phyloP scores from a whole-genome alignment of 1,284 basidiomycete species.

The Rhodotorula sp. region DNA sequence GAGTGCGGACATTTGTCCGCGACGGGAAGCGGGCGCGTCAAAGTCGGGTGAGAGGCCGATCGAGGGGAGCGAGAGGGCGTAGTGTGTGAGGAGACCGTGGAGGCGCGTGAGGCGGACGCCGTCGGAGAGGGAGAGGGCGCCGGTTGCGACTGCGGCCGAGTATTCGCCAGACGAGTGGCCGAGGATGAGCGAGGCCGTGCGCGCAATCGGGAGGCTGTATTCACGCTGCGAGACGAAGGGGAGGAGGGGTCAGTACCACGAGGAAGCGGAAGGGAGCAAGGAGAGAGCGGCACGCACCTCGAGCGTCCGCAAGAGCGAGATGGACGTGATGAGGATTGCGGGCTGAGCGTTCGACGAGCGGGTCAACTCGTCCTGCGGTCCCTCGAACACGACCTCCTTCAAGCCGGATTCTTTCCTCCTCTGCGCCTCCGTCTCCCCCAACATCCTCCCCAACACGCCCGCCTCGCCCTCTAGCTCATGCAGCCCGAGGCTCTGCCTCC shows the following conservation, averaged over 20 bases:
- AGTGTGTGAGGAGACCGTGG: conserved; percentile 44
- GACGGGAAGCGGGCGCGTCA: conserved; percentile 30
- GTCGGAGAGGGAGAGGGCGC: conserved; percentile 42
- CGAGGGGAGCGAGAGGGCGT: conserved; percentile 38
- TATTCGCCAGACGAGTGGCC: conserved; percentile 47
- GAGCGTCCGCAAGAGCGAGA: conserved; percentile 44
- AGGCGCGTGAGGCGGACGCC: conserved; percentile 45
- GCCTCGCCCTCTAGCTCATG: conserved; percentile 36
- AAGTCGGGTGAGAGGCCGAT: conserved; percentile 35
- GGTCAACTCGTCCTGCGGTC: conserved; percentile 43
- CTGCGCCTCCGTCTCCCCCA: conserved; percentile 24
- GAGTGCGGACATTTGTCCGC: conserved; percentile 46
- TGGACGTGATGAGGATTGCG: conserved; percentile 46
- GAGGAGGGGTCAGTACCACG: neutral
- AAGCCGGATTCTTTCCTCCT: conserved; percentile 30
- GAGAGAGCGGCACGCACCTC: conserved; percentile 20
- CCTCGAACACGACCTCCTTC: conserved; percentile 36
- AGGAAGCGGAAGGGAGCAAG: neutral
- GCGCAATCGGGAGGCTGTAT: conserved; percentile 30
- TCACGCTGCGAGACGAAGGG: conserved; percentile 22
- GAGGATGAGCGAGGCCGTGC: conserved; percentile 38
- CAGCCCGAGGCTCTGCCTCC: conserved; percentile 34
- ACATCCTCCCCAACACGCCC: conserved; percentile 33
- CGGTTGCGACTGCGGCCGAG: conserved; percentile 44
- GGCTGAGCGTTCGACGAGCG: conserved; percentile 45